Base-by-base conservation (phyloP, 176 grass and related monocot species). In the Aegilops longissima region DNA sequence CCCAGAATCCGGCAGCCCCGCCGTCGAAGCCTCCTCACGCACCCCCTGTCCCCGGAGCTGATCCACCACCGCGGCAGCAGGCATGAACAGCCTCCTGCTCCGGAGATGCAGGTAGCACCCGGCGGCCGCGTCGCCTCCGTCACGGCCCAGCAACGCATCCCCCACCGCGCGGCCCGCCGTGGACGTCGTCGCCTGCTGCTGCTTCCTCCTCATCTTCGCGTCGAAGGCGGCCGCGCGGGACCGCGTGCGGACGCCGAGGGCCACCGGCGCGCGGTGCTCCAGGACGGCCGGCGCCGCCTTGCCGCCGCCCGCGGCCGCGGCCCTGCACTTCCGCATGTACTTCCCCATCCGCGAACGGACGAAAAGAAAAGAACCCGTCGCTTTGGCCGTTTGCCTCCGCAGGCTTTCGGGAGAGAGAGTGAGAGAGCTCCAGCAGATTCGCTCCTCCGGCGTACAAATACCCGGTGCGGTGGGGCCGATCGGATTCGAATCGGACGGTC, bases 61-160 rank as follows among this genome's bases (percentile, higher is more conserved):
- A 38, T 6, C 39, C 70, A 0, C 87, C 12, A 54, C 83, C 3
- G 82, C 58, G 21, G 40, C 14, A 24, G 73, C 51, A 49, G 81
- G 25, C 54, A 92, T 82, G 65, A 88, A 85, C 72, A 92, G 70
- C 39, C 44, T 93, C 44, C 94, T 73, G 86, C 89, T 93, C 44
- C 91, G 80, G 18, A 96, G 89, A 8, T 88, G 87, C 21, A 93
- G 89, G 77, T 93, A 96, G 75, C 84, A 84, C 2, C 47, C 45
- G 2, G 8, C 71, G 6, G 3, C 21, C 8, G 10, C 44, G 33
- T 7, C 39, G 5, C 40, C 39, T 8, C 13, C 34, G 12, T 6
- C 72, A 17, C 3, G 20, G 0, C n/a, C 23, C 23, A 7, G 4
- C 61, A 8, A 9, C 47, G 23, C 29, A 30, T 29, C 76, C 12